Percentiles rank a stretch among this genome's conserved stretches.
phyloP scores from a whole-genome alignment of 495 filamentous ascomycete species.

The Aspergillus taichungensis region DNA sequence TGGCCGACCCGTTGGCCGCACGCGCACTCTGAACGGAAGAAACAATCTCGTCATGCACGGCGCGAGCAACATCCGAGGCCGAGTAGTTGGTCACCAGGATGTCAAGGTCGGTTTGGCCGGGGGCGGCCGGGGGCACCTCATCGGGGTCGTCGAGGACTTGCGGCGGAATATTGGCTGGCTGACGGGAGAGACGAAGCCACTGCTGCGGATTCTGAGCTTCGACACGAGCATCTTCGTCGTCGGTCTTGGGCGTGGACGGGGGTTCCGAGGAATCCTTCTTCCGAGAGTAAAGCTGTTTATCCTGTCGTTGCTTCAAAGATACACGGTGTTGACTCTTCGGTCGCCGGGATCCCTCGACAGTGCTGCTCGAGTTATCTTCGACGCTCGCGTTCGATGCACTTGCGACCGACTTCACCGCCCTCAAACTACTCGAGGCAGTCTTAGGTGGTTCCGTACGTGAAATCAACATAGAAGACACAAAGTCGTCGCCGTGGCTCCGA shows the following conservation, averaged over 20 bases:
- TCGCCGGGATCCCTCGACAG: slow-evolving; percentile 48
- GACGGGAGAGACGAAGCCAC: slow-evolving; percentile 62
- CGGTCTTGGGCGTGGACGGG: slow-evolving; percentile 50
- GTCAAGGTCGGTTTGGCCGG: slow-evolving; percentile 70
- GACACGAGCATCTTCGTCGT: slow-evolving; percentile 60
- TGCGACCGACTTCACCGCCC: slow-evolving; percentile 84
- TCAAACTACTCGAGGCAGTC: slow-evolving; percentile 77
- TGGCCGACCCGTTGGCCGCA: slow-evolving; percentile 60
- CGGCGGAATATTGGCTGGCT: slow-evolving; percentile 49
- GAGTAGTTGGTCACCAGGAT: slow-evolving; percentile 65
- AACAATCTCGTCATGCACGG: slow-evolving; percentile 74
- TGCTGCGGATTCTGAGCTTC: slow-evolving; percentile 53
- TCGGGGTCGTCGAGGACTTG: slow-evolving; percentile 65
- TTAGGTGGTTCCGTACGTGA: slow-evolving; percentile 40
- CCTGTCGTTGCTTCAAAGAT: slow-evolving; percentile 74
- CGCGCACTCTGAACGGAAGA: slow-evolving; percentile 50
- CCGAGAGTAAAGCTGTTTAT: slow-evolving; percentile 81
- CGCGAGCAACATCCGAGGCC: slow-evolving; percentile 66
- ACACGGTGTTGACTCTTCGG: slow-evolving; percentile 60
- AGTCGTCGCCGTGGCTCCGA: slow-evolving; percentile 49
- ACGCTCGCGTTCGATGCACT: slow-evolving; percentile 63
- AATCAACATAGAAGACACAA: slow-evolving; percentile 31
- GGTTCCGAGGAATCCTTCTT: slow-evolving; percentile 51
- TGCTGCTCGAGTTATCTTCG: slow-evolving; percentile 48
- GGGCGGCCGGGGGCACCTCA: slow-evolving; percentile 60